Base-by-base conservation (phyloP, 2,329 filamentous ascomycete genomes). In the Aspergillus tamarii region DNA sequence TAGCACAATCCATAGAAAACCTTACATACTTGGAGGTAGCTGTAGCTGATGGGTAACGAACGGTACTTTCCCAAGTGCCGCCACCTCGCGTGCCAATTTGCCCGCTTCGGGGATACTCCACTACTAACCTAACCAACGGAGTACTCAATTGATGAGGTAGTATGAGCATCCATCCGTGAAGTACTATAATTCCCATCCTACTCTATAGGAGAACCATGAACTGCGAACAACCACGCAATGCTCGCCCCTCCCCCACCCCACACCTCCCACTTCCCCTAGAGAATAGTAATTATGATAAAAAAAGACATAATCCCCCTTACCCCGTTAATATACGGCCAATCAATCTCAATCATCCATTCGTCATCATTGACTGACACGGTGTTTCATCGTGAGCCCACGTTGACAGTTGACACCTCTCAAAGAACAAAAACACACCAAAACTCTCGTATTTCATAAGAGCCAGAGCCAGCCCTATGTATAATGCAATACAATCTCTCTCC, bases 51-150 rank as follows among this genome's bases (percentile, higher is more conserved):
- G 26, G 26, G 26, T 26, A 26, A 26, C 26, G 26, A 26, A 10
- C 41, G 41, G 41, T 9, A 43, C 26, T 32, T 32, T 12, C 12
- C 21, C 21, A 58, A 45, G 28, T 32, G 19, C 45, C 34, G 57
- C 57, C 57, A 59, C 50, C 32, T 66, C 67, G 67, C 66, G 67
- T 69, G 67, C 65, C 64, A 69, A 64, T 54, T 61, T 66, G 59
- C 67, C 67, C 57, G 59, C 52, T 56, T 54, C 19, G 50, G 57
- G 32, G 52, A n/a, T 57, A 30, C 57, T 55, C 58, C 58, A 60
- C 48, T 54, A n/a, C n/a, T 14, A 8, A 50, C n/a, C n/a, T n/a
- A n/a, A n/a, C n/a, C n/a, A n/a, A n/a, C n/a, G n/a, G n/a, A n/a
- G n/a, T n/a, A n/a, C 45, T 26, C 45, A 12, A 16, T 28, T 6